Evolutionary conservation across 305 asterid species (phyloP), one percentile per base, ranked within the genome.

Genomic region (Fraxinus paxiana): DNA sequence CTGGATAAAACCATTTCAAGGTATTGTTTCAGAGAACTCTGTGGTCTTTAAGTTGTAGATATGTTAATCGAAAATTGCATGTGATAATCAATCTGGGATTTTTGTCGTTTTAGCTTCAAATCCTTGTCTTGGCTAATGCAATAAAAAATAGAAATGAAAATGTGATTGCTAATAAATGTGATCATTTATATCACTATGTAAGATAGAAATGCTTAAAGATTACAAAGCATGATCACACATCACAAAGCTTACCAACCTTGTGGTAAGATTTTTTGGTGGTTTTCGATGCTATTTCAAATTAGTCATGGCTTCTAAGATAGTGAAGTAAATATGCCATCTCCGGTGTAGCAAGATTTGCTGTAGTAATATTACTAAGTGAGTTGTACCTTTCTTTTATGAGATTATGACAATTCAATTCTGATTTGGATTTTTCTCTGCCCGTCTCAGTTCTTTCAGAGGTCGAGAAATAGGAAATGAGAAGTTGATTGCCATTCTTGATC

Each of bases 1-100:
- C 91, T 92, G 24, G 98, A 94, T 92, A 94, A 92, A 84, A 71
- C 88, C 80, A 89, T 94, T 81, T 97, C 95, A 77, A 92, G 97
- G 97, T 92, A 90, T 37, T 63, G 18, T 77, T 83, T 73, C 79
- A 22, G 22, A 51, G 2, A 70, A 73, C 7, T 30, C 17, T 71
- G 4, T 33, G 73, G 77, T 76, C 71, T 38, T 77, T 63, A 18
- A 72, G 82, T 59, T 61, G 31, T 26, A 59, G 26, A 12, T 30
- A n/a, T 43, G 2, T 18, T 61, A 20, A 61, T 70, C 31, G 24
- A 17, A 6, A 30, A 46, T 48, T 24, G 30, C 41, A 18, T 18
- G 37, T 15, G 35, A 10, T 65, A 46, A 26, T 31, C 72, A 10
- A 13, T 37, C 43, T 17, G 17, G 46, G 75, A 35, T 73, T 79